Conservation (phyloP, 805 yeast genomes). For the Deakozyma indianensis region DNA sequence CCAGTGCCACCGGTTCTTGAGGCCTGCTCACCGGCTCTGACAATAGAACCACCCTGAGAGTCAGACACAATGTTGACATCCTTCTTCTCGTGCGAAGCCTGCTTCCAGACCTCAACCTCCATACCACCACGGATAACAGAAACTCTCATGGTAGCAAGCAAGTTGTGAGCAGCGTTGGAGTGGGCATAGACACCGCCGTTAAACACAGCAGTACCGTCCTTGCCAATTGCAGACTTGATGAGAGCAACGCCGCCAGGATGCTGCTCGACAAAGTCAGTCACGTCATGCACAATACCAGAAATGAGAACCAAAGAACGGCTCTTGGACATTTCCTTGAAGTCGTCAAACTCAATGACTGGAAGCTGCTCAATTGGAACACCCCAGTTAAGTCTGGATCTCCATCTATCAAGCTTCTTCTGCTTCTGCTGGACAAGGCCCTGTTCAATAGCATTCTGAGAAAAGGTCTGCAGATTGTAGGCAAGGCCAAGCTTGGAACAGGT, state of each 20-base stretch:
- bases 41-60: conserved; percentile 39
- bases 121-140: conserved; percentile 73
- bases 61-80: conserved; percentile 42
- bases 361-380: conserved; percentile 84
- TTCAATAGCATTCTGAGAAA: conserved; percentile 48
- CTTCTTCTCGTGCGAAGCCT: conserved; percentile 52
- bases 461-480: conserved; percentile 40
- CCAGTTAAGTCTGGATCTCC: conserved; percentile 75
- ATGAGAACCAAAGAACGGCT: conserved; percentile 60
- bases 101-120: conserved; percentile 73
- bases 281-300: conserved; percentile 85
- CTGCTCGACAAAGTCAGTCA: conserved; percentile 76
- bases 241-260: conserved; percentile 90
- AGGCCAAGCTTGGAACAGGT: conserved; percentile 37
- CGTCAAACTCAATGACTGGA: conserved; percentile 50
- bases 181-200: conserved; percentile 92
- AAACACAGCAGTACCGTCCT: conserved; percentile 88
- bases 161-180: conserved; percentile 83
- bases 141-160: conserved; percentile 85
- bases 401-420: conserved; percentile 64
- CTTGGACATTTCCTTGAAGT: conserved; percentile 35
- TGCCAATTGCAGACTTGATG: conserved; percentile 69
- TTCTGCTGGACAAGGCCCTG: conserved; percentile 67
- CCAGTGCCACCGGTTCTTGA: conserved; percentile 30
- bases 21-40: conserved; percentile 49